Base-by-base conservation (phyloP, 2,329 filamentous ascomycete genomes). In the Apiospora phragmitis region DNA sequence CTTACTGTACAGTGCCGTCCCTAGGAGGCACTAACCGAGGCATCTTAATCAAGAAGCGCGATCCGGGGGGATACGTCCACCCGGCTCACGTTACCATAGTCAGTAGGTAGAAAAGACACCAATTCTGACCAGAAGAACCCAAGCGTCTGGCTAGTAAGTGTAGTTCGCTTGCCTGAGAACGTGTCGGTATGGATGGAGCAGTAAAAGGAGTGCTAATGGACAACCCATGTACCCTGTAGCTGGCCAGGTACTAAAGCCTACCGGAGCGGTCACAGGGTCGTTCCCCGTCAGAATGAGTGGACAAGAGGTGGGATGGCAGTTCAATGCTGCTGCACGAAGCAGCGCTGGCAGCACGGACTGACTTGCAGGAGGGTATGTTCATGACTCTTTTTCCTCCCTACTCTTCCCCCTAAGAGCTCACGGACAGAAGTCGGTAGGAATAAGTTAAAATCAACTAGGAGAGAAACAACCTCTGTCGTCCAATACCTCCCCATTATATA, bases 291-390 rank as follows among this genome's bases (percentile, higher is more conserved):
- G 55, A 6, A n/a, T 62, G 55, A 21, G 55, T 38, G 55, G 55
- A 12, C 55, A 4, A 38, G 32, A 62, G 55, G 55, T 62, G 55
- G 55, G 55, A 62, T 62, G 55, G 55, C 55, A 62, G 55, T 62
- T 62, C 29, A 59, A 59, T 59, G 55, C 55, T 59, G 55, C 55
- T 62, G 55, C 55, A 38, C 32, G 16, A 62, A 62, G 55, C 32
- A 62, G 55, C 55, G 18, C 4, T 62, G 55, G 55, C 55, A 62
- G 55, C 55, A n/a, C 55, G 55, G 55, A 32, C 18, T 62, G 55
- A 62, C 55, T 62, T 32, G 55, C 32, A 18, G 32, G 55, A 21
- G 55, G 55, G 29, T 62, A 32, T 62, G 32, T 62, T 62, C 55
- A 32, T 62, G 55, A 38, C 55, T 38, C 55, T 62, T 9, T 62